A percentile compares a stretch with the other conserved stretches of the same genome.
Conservation (phyloP, 129 eudicot genomes). For the Escallonia rubra region DNA sequence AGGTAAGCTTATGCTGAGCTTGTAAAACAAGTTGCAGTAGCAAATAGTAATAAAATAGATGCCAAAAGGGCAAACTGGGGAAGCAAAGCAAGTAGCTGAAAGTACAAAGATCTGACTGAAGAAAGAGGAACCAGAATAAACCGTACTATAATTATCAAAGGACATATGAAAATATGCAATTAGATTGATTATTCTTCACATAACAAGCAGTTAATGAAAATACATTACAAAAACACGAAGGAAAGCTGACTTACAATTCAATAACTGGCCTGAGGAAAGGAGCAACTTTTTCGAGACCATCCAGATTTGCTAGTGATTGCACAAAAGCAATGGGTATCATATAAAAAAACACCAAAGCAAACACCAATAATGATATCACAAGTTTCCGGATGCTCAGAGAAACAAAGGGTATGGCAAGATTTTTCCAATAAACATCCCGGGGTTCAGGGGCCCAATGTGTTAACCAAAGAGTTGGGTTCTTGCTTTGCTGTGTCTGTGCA, state of each 20-base stretch:
- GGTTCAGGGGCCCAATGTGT: conserved; percentile 99
- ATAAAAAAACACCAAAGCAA: conserved; percentile 90
- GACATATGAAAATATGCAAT: too few relatives aligned
- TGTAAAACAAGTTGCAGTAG: background rate
- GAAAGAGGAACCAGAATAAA: too few relatives aligned
- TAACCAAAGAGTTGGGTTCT: conserved; percentile 87
- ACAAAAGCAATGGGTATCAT: conserved; percentile 98
- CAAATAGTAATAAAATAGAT: background rate
- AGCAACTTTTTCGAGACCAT: conserved; percentile 84
- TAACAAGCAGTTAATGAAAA: background rate
- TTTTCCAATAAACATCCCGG: conserved; percentile 87
- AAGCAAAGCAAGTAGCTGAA: background rate
- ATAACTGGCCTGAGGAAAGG: conserved; percentile 87
- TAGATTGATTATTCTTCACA: too few relatives aligned
- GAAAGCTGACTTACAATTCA: conserved; percentile 62
- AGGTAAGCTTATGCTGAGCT: too few relatives aligned
- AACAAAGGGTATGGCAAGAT: conserved; percentile 85
- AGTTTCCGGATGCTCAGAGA: conserved; percentile 80
- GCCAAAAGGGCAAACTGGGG: background rate
- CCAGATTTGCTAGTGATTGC: conserved; percentile 94
- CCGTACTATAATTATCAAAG: too few relatives aligned
- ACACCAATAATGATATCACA: conserved; percentile 62
- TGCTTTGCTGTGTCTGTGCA: conserved; percentile 99
- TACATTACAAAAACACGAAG: background rate
- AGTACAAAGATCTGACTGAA: too few relatives aligned